phyloP scores from a whole-genome alignment of 2,329 filamentous ascomycete genomes.

The Verticillium tricorpus region DNA sequence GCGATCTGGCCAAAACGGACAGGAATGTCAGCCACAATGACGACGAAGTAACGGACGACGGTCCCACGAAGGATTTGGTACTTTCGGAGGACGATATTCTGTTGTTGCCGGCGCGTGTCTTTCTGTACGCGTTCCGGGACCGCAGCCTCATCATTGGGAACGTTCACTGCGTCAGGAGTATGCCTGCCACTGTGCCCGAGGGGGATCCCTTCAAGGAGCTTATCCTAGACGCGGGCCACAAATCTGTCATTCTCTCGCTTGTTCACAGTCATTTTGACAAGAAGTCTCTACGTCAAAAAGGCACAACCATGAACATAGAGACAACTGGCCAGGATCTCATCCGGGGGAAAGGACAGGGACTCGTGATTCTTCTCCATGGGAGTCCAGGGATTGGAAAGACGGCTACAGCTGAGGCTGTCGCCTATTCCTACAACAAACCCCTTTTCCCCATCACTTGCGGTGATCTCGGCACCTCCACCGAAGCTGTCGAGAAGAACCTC shows the following conservation, averaged over 20 bases:
- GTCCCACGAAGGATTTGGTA: too few species aligned
- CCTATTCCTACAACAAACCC: conserved; percentile 7
- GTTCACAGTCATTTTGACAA: neutral
- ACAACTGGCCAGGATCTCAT: conserved; percentile 3
- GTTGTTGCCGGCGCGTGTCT: too few species aligned
- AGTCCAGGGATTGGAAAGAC: conserved; percentile 6
- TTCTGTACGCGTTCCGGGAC: neutral
- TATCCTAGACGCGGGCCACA: neutral
- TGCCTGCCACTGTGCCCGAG: too few species aligned
- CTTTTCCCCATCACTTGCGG: conserved; percentile 18
- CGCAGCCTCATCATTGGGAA: neutral
- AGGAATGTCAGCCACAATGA: too few species aligned
- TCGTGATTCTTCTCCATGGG: conserved; percentile 7
- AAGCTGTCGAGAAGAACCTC: conserved; percentile 16
- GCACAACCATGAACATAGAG: neutral
- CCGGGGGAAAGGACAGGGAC: conserved; percentile 1
- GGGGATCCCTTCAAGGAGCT: too few species aligned
- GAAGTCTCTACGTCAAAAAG: neutral
- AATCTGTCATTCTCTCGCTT: neutral
- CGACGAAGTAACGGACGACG: too few species aligned
- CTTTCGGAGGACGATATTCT: too few species aligned
- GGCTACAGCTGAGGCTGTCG: conserved; percentile 6
- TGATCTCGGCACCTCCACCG: conserved; percentile 18
- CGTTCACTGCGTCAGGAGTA: too few species aligned
- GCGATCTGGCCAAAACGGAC: too few species aligned